A percentile compares a stretch with the other conserved stretches of the same genome.
phyloP scores from a whole-genome alignment of 192 early-diverging fungal genomes.

The Coemansia biformis region DNA sequence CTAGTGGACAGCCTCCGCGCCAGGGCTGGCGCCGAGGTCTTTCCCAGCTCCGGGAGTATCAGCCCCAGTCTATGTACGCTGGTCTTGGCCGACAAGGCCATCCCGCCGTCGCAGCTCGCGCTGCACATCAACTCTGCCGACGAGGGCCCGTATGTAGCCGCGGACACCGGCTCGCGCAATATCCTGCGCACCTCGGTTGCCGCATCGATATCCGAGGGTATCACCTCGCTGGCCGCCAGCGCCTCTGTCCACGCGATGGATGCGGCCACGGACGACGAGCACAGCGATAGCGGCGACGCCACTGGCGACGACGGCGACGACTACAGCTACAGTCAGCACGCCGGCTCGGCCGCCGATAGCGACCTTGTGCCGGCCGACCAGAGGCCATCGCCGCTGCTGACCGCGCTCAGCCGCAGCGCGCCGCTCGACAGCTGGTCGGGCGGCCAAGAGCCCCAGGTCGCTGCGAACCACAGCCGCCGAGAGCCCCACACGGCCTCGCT shows the following conservation, averaged over 20 bases:
- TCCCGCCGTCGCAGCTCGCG: slow-evolving; percentile 22
- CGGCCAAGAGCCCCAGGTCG: too few species aligned
- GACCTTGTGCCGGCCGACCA: slow-evolving; percentile 1
- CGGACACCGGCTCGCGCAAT: slow-evolving; percentile 21
- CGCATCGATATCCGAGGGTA: slow-evolving; percentile 21
- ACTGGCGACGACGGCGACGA: too few species aligned
- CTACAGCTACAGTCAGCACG: not conserved
- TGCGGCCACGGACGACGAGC: not conserved
- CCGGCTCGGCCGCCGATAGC: not conserved
- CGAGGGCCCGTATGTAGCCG: slow-evolving; percentile 28
- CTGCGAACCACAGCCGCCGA: not conserved
- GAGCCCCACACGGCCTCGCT: not conserved
- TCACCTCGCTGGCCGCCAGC: slow-evolving; percentile 7
- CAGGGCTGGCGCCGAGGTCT: not conserved
- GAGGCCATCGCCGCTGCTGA: not conserved
- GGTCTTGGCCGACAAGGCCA: slow-evolving; percentile 21
- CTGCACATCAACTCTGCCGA: slow-evolving; percentile 6
- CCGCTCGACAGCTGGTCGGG: too few species aligned
- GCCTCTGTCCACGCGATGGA: too few species aligned
- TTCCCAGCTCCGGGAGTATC: slow-evolving; percentile 12
- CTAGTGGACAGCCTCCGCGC: slow-evolving; percentile 29
- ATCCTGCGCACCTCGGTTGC: slow-evolving; percentile 41
- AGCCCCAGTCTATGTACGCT: slow-evolving; percentile 22
- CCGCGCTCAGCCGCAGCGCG: not conserved
- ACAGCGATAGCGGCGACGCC: too few species aligned